phyloP scores from a whole-genome alignment of 1,284 basidiomycete species.

The Crepidotus sp. region DNA sequence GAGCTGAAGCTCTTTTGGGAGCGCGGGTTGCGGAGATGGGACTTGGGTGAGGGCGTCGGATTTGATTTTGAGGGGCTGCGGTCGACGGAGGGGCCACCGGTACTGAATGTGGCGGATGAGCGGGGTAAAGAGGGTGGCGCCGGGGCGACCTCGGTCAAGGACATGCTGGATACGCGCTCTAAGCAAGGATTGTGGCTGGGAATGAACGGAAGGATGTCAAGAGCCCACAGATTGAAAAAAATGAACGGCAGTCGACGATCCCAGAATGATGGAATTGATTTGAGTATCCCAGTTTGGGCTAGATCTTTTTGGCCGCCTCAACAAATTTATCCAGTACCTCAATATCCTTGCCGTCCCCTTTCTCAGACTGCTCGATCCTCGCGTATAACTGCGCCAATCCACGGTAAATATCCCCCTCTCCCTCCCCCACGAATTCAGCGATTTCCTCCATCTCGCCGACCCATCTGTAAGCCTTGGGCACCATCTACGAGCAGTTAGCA shows the following conservation, averaged over 20 bases:
- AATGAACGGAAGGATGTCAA: constrained; percentile 1
- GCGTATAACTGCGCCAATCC: constrained; percentile 41
- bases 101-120: constrained; percentile 17
- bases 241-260: no score
- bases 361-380: constrained; percentile 33
- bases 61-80: constrained; percentile 10
- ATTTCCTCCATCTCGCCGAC: constrained; percentile 57
- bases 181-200: not conserved
- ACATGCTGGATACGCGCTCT: constrained; percentile 13
- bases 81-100: constrained; percentile 6
- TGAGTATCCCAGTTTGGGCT: no score
- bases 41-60: constrained; percentile 17
- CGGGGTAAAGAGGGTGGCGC: constrained; percentile 17
- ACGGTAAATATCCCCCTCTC: constrained; percentile 36
- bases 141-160: constrained; percentile 11
- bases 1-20: constrained; percentile 22
- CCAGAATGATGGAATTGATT: no score
- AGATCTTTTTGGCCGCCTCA: constrained; percentile 28
- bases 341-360: constrained; percentile 30
- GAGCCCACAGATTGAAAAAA: constrained; percentile 1
- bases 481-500: constrained; percentile 26
- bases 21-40: constrained; percentile 20
- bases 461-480: constrained; percentile 55
- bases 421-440: constrained; percentile 40
- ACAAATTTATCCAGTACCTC: constrained; percentile 38